phyloP scores from a whole-genome alignment of 495 filamentous ascomycete species.

The Penicillium canescens region DNA sequence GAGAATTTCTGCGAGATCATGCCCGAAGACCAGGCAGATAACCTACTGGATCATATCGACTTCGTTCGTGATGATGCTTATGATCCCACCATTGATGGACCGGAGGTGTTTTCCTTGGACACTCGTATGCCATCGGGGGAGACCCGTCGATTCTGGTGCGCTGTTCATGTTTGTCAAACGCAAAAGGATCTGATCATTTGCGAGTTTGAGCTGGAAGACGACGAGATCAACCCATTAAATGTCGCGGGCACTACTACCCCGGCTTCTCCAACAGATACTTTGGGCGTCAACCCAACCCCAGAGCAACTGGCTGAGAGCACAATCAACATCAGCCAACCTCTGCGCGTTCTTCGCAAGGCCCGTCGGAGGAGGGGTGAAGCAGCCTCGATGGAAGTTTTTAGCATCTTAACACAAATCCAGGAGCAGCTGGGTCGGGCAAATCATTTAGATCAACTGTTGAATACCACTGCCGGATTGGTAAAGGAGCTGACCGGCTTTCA shows the following conservation, averaged over 20 bases:
- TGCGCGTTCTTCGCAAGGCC: constrained; percentile 77
- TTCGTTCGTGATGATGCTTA: constrained; percentile 75
- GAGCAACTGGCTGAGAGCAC: constrained; percentile 73
- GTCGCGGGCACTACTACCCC: constrained; percentile 56
- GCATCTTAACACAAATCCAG: constrained; percentile 72
- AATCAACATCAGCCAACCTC: constrained; percentile 68
- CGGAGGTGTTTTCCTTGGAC: constrained; percentile 82
- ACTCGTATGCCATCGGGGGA: constrained; percentile 55
- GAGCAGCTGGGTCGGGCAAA: constrained; percentile 47
- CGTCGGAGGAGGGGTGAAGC: constrained; percentile 78
- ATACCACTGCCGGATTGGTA: constrained; percentile 37
- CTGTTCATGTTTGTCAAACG: constrained; percentile 69
- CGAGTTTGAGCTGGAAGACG: constrained; percentile 91
- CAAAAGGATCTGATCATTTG: constrained; percentile 77
- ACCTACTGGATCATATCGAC: constrained; percentile 81
- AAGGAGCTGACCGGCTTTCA: constrained; percentile 91
- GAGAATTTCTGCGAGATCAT: constrained; percentile 79
- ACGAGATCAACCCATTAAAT: constrained; percentile 67
- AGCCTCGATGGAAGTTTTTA: constrained; percentile 91
- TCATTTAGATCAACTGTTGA: constrained; percentile 56
- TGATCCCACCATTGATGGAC: constrained; percentile 72
- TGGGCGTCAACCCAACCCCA: constrained; percentile 64
- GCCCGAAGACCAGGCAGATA: constrained; percentile 78
- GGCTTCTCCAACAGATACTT: constrained; percentile 69
- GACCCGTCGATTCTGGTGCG: constrained; percentile 80